These are phyloP conservation scores for Macrocybe gigantea DNA, from an alignment of 768 basidiomycete species.

Conservation along the genomic window DNA sequence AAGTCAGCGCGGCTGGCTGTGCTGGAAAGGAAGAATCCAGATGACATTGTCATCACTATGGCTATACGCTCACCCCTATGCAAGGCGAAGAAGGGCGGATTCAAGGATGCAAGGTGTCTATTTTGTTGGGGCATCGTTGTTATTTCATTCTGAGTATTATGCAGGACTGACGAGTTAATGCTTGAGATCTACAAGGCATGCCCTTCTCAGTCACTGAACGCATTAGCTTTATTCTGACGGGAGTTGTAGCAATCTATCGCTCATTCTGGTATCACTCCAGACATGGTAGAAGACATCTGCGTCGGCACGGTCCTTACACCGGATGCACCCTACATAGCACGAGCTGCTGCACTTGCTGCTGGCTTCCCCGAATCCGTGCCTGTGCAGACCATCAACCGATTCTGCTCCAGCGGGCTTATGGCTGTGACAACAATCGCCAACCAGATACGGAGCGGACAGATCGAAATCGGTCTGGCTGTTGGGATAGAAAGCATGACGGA, in stretches of 20 bases:
- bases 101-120: conserved; percentile 61
- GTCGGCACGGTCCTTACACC: conserved; percentile 73
- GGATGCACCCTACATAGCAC: conserved; percentile 62
- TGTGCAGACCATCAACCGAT: conserved; percentile 69
- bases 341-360: conserved; percentile 71
- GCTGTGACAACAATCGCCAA: conserved; percentile 73
- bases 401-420: conserved; percentile 86
- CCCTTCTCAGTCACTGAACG: not conserved
- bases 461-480: conserved; percentile 72
- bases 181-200: conserved; percentile 74
- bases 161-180: conserved; percentile 73
- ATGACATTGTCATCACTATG: conserved; percentile 82
- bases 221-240: conserved; percentile 2
- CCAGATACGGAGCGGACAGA: conserved; percentile 71
- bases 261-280: conserved; percentile 55
- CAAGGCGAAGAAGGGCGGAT: conserved; percentile 71
- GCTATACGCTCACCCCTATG: conserved; percentile 74
- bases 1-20: conserved; percentile 22
- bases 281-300: conserved; percentile 68
- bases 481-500: conserved; percentile 87
- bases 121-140: not conserved
- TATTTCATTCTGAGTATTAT: conserved; percentile 9
- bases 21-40: conserved; percentile 52
- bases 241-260: conserved; percentile 48
- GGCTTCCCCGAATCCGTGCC: conserved; percentile 78